A percentile compares a stretch with the other conserved stretches of the same genome.
Conservation (phyloP, 306 rosid genomes). For the Luffa aegyptiaca region DNA sequence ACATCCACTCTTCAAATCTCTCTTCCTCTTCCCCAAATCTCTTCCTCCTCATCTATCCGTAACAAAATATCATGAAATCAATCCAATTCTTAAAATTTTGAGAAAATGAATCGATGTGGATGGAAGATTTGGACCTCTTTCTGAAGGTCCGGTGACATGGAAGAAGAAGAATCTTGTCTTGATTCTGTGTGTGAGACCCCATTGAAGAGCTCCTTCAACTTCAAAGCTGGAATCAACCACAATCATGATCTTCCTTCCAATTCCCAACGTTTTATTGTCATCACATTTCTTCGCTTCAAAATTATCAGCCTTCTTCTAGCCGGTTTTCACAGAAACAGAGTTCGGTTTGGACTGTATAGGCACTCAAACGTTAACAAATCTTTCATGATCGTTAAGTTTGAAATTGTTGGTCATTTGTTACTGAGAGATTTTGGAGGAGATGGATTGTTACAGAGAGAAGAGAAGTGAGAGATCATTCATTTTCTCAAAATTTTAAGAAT, state of each 20-base stretch:
- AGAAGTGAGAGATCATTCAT: too few relatives aligned
- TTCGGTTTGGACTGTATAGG: constrained; percentile 40
- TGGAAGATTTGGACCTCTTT: constrained; percentile 39
- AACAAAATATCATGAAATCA: too few relatives aligned
- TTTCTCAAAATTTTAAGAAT: too few relatives aligned
- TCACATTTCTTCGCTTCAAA: neutral
- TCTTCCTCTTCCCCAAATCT: too few relatives aligned
- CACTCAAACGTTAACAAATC: constrained; percentile 61
- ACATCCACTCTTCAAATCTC: too few relatives aligned
- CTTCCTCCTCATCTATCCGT: too few relatives aligned
- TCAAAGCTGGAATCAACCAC: constrained; percentile 87
- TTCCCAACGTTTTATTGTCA: constrained; percentile 11
- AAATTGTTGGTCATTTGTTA: too few relatives aligned
- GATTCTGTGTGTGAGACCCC: constrained; percentile 86
- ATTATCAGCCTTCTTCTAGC: constrained; percentile 10
- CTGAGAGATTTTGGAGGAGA: too few relatives aligned
- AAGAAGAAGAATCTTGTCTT: constrained; percentile 62
- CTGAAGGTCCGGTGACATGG: constrained; percentile 53
- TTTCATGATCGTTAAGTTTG: too few relatives aligned
- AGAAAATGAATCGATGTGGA: neutral
- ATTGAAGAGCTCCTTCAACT: constrained; percentile 76
- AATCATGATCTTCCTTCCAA: constrained; percentile 70
- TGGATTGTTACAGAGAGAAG: too few relatives aligned
- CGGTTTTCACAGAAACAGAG: constrained; percentile 15
- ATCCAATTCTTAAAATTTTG: too few relatives aligned